Conservation (phyloP, 2,329 filamentous ascomycete genomes). For the Alternaria sp. region DNA sequence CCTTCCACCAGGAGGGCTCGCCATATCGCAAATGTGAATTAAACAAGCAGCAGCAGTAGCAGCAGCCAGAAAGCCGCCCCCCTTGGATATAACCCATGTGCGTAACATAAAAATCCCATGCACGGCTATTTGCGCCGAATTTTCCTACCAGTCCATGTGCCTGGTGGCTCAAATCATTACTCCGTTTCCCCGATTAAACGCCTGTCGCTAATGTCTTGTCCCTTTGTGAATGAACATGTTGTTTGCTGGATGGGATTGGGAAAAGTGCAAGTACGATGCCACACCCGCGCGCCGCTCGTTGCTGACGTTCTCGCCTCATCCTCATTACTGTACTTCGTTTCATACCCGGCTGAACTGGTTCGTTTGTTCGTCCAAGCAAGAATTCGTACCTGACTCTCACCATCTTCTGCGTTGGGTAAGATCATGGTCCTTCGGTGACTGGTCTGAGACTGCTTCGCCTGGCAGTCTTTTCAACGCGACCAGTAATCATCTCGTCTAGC, state of each 20-base stretch:
- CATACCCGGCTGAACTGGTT: conserved; percentile 7
- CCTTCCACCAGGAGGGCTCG: background rate
- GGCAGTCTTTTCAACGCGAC: conserved; percentile 73
- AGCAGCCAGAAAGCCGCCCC: conserved; percentile 4
- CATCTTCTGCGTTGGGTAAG: conserved; percentile 11
- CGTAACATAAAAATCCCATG: conserved; percentile 1
- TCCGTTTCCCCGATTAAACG: conserved; percentile 20
- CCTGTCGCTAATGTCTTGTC: conserved; percentile 23
- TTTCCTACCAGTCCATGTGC: conserved; percentile 15
- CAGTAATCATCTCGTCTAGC: conserved; percentile 94
- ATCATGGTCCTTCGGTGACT: conserved; percentile 27
- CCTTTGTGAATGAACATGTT: conserved; percentile 11
- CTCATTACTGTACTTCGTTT: conserved; percentile 35
- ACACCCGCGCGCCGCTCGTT: conserved; percentile 11
- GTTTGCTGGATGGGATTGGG: conserved; percentile 5
- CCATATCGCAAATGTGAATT: conserved; percentile 4
- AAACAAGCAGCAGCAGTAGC: too few species aligned
- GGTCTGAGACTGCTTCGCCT: conserved; percentile 41
- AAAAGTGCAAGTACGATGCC: conserved; percentile 17
- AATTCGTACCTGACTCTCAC: conserved; percentile 11
- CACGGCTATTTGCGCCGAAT: background rate
- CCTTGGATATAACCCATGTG: background rate
- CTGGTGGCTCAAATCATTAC: conserved; percentile 19
- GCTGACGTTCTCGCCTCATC: conserved; percentile 28
- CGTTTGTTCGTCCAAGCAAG: conserved; percentile 10